These are phyloP conservation scores for Ciborinia camelliae DNA, from an alignment of 2,329 filamentous ascomycete genomes.

Conservation along the genomic window DNA sequence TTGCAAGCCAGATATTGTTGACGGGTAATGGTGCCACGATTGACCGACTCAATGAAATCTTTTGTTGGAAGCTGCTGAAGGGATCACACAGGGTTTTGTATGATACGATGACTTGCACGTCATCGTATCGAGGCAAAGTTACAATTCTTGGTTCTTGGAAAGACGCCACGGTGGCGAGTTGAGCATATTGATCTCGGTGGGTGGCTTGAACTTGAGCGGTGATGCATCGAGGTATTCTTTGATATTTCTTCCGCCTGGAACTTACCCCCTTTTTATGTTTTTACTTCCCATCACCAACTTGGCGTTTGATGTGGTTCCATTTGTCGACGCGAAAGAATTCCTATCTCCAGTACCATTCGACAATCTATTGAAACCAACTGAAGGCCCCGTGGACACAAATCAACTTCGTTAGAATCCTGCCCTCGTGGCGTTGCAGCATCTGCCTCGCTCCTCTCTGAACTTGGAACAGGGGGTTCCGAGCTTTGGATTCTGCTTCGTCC, in stretches of 20 bases:
- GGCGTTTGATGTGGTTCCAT: conserved; percentile 29
- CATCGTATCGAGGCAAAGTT: conserved; percentile 17
- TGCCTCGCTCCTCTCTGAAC: conserved; percentile 67
- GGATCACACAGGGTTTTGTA: conserved; percentile 24
- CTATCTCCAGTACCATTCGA: conserved; percentile 31
- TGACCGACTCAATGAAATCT: too few relatives aligned
- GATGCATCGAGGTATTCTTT: too few relatives aligned
- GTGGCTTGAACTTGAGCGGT: too few relatives aligned
- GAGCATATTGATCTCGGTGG: too few relatives aligned
- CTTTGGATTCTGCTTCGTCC: conserved; percentile 53
- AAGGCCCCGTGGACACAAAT: conserved; percentile 47
- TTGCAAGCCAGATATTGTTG: too few relatives aligned
- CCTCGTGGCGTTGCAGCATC: conserved; percentile 43
- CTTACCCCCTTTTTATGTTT: too few relatives aligned
- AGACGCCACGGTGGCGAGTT: conserved; percentile 26
- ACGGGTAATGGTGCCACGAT: too few relatives aligned
- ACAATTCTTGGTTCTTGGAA: conserved; percentile 20
- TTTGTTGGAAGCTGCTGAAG: conserved; percentile 18
- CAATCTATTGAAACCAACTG: conserved; percentile 30
- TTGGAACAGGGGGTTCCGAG: conserved; percentile 73
- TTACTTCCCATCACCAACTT: too few relatives aligned
- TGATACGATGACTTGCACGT: conserved; percentile 24
- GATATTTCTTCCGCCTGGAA: too few relatives aligned
- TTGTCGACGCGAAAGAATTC: conserved; percentile 33
- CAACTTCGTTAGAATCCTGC: conserved; percentile 53